Evolutionary conservation across 495 filamentous ascomycete genomes (phyloP).

Genomic region (Durotheca rogersii): DNA sequence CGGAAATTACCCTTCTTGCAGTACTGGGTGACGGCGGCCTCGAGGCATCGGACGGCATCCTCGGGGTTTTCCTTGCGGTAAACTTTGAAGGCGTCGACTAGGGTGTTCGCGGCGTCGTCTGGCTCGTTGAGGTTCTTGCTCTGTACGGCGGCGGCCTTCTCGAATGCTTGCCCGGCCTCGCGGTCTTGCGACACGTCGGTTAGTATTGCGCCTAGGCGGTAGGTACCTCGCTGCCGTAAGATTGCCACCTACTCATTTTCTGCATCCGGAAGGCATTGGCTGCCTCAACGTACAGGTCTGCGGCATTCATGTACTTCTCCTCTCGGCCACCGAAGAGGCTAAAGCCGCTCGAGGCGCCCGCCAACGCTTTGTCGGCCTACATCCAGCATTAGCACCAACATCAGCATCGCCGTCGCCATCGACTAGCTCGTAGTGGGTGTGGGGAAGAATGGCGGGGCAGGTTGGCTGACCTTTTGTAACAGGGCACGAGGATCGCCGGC

Average conservation of each 20-base stretch:
- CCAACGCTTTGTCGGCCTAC: constrained; percentile 77
- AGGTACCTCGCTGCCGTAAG: constrained; percentile 39
- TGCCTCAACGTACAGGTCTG: constrained; percentile 76
- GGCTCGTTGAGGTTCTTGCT: constrained; percentile 76
- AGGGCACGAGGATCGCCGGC: constrained; percentile 50
- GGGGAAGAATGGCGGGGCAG: constrained; percentile 30
- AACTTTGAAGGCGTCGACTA: constrained; percentile 54
- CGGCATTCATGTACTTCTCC: constrained; percentile 83
- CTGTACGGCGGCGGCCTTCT: constrained; percentile 76
- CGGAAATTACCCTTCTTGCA: constrained; percentile 82
- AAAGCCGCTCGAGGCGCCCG: constrained; percentile 66
- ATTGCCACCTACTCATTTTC: constrained; percentile 47
- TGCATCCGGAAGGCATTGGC: constrained; percentile 79
- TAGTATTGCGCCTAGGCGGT: background rate
- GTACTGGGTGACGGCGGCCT: constrained; percentile 75
- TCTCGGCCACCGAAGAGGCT: constrained; percentile 73
- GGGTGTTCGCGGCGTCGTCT: constrained; percentile 81
- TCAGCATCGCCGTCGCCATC: background rate
- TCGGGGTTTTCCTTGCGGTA: constrained; percentile 79
- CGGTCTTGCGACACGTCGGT: constrained; percentile 53
- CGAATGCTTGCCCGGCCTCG: constrained; percentile 78
- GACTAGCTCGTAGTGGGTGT: constrained; percentile 8
- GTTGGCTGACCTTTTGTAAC: constrained; percentile 43
- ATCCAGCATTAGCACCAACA: constrained; percentile 32
- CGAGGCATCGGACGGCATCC: constrained; percentile 73